Conservation (phyloP, 768 basidiomycete species). For the Tephrocybe sp. region DNA sequence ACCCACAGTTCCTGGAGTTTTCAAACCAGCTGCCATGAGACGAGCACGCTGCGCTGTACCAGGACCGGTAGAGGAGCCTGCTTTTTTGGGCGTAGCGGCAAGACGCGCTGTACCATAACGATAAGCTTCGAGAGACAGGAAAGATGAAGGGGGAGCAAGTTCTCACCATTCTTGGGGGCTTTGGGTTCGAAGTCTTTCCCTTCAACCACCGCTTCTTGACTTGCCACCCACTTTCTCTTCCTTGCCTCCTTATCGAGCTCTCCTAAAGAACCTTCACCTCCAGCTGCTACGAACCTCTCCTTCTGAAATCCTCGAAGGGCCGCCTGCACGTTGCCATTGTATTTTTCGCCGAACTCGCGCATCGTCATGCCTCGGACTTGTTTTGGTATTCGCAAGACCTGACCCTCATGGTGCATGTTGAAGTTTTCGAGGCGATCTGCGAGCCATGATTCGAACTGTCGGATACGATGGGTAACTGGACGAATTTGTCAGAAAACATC, state of each 20-base stretch:
- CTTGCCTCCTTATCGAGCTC: slow-evolving; percentile 68
- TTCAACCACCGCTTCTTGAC: slow-evolving; percentile 50
- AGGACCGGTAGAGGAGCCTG: slow-evolving; percentile 49
- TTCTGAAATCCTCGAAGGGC: slow-evolving; percentile 69
- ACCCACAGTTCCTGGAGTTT: slow-evolving; percentile 44
- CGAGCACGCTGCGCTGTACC: slow-evolving; percentile 52
- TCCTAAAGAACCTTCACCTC: slow-evolving; percentile 46
- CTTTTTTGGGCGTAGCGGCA: slow-evolving; percentile 55
- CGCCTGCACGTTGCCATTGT: slow-evolving; percentile 73
- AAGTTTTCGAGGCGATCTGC: slow-evolving; percentile 73
- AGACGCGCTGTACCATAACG: slow-evolving; percentile 38
- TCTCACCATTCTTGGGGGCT: slow-evolving; percentile 61
- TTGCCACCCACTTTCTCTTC: slow-evolving; percentile 77
- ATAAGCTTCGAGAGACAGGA: background rate
- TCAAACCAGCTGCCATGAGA: slow-evolving; percentile 35
- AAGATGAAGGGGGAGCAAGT: background rate
- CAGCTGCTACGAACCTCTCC: slow-evolving; percentile 54
- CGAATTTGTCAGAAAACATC: background rate
- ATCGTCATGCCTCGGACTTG: slow-evolving; percentile 71
- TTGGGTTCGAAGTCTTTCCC: slow-evolving; percentile 35
- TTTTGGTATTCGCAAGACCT: slow-evolving; percentile 72
- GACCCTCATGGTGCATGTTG: slow-evolving; percentile 71
- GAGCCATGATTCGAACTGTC: slow-evolving; percentile 77
- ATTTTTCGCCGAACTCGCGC: slow-evolving; percentile 77
- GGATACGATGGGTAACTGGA: slow-evolving; percentile 70